phyloP scores from a whole-genome alignment of 257 asterid species.

The Cordia subcordata region DNA sequence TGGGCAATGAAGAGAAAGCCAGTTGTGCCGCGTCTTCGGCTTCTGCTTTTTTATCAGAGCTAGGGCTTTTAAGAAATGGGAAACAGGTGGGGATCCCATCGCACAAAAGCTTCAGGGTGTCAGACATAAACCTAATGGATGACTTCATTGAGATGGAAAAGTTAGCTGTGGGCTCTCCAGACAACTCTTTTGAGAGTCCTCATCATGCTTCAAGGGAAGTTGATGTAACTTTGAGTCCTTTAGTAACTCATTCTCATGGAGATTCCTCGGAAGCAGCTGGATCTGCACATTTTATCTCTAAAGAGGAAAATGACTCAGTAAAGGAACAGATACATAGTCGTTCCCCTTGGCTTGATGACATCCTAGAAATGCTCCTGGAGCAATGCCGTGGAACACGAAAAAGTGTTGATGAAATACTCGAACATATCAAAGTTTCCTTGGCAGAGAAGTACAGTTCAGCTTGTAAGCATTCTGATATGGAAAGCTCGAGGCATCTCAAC shows the following conservation, averaged over 20 bases:
- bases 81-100: constrained; percentile 31
- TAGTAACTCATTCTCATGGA: constrained; percentile 20
- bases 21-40: constrained; percentile 64
- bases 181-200: constrained; percentile 1
- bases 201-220: constrained; percentile 5
- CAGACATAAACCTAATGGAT: constrained; percentile 74
- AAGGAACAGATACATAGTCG: constrained; percentile 1
- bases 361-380: constrained; percentile 41
- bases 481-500: constrained; percentile 12
- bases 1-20: constrained; percentile 61
- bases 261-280: constrained; percentile 8
- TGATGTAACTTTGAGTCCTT: constrained; percentile 19
- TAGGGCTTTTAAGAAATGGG: constrained; percentile 49
- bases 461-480: constrained; percentile 8
- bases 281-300: constrained; percentile 8
- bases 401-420: constrained; percentile 40
- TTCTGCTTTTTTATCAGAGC: constrained; percentile 58
- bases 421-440: constrained; percentile 44
- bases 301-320: too few relatives aligned
- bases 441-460: constrained; percentile 10
- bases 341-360: constrained; percentile 27
- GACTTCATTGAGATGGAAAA: constrained; percentile 95
- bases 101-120: constrained; percentile 34
- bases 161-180: constrained; percentile 46
- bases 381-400: constrained; percentile 27